These are phyloP conservation scores for Cercospora sp. DNA, from an alignment of 2,329 filamentous ascomycete species.

Conservation along the genomic window DNA sequence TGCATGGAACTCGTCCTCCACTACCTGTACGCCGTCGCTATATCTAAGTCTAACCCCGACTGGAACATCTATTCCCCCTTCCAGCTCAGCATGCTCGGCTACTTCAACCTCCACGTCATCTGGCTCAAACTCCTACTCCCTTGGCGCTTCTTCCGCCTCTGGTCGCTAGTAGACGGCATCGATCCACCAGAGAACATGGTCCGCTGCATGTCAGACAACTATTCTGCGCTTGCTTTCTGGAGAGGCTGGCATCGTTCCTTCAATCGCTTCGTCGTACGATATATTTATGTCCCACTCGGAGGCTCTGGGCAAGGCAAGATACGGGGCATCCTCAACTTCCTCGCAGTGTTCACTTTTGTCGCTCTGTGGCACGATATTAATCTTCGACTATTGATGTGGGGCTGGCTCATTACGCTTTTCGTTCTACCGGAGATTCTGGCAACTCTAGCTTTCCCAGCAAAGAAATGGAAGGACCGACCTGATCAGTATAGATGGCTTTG, in stretches of 20 bases:
- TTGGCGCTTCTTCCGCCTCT: conserved; percentile 98
- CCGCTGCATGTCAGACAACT: conserved; percentile 93
- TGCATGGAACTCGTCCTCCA: conserved; percentile 91
- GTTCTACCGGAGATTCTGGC: conserved; percentile 84
- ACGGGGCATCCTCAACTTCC: conserved; percentile 69
- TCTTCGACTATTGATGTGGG: conserved; percentile 87
- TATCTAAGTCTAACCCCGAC: conserved; percentile 74
- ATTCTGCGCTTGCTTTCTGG: conserved; percentile 89
- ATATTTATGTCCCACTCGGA: conserved; percentile 89
- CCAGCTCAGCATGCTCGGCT: conserved; percentile 86
- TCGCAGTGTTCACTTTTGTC: conserved; percentile 91
- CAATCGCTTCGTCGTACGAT: conserved; percentile 91
- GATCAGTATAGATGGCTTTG: conserved; percentile 77
- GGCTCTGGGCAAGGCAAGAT: conserved; percentile 60
- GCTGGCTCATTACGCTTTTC: conserved; percentile 93
- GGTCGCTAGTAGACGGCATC: conserved; percentile 84
- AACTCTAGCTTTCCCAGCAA: conserved; percentile 68
- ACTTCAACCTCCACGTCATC: conserved; percentile 94
- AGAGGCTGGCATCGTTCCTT: conserved; percentile 92
- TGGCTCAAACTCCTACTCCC: conserved; percentile 97
- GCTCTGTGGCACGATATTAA: conserved; percentile 98
- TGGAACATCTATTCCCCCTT: conserved; percentile 84
- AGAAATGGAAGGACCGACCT: conserved; percentile 68
- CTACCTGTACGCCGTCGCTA: conserved; percentile 90
- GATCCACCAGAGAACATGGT: conserved; percentile 99